Percentiles rank a stretch among this genome's conserved stretches.
phyloP scores from a whole-genome alignment of 805 yeast genomes.

The Lipomyces orientalis region DNA sequence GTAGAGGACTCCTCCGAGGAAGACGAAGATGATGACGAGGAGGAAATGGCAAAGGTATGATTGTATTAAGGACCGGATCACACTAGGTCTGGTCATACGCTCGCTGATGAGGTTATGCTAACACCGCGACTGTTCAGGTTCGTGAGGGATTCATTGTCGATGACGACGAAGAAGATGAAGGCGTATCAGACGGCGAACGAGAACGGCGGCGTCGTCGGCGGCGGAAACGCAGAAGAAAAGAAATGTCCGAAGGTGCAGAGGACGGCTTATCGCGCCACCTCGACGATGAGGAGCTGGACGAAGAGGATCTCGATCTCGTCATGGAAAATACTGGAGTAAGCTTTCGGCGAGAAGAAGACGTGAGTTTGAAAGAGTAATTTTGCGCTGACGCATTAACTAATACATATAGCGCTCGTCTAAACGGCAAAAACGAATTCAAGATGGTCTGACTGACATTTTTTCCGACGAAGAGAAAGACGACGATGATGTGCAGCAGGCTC shows the following conservation, averaged over 20 bases:
- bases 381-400: not conserved
- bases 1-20: conserved; percentile 81
- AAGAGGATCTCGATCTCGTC: conserved; percentile 90
- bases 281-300: conserved; percentile 75
- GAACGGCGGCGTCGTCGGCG: conserved; percentile 32
- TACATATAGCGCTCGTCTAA: conserved; percentile 30
- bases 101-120: not conserved
- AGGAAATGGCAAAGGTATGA: conserved; percentile 67
- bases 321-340: conserved; percentile 88
- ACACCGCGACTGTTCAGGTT: conserved; percentile 47
- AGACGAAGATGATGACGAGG: conserved; percentile 92
- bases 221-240: conserved; percentile 39
- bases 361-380: not conserved
- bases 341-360: conserved; percentile 16
- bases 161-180: conserved; percentile 78
- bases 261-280: conserved; percentile 24
- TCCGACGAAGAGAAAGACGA: conserved; percentile 56
- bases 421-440: conserved; percentile 49
- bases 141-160: conserved; percentile 94
- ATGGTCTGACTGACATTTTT: conserved; percentile 69
- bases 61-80: not conserved
- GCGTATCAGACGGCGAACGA: conserved; percentile 49
- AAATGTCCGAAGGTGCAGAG: conserved; percentile 38
- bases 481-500: conserved; percentile 43
- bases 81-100: not conserved